Conservation (phyloP, 495 filamentous ascomycete genomes). For the Hypoxylon cercidicola region DNA sequence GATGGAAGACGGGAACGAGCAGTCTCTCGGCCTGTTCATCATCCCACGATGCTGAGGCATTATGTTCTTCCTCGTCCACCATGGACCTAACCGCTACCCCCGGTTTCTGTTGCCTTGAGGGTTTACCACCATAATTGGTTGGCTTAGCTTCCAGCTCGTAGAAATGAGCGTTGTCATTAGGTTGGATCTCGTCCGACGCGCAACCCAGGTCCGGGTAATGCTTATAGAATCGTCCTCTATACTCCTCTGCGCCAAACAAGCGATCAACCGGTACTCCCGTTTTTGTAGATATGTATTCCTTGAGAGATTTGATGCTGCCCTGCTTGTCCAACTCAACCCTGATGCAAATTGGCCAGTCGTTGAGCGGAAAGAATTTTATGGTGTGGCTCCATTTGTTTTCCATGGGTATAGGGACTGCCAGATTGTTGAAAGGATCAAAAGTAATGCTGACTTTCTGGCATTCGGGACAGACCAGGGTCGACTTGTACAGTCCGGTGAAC, state of each 20-base stretch:
- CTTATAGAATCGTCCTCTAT: slow-evolving; percentile 82
- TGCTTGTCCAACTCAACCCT: slow-evolving; percentile 89
- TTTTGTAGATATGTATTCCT: slow-evolving; percentile 77
- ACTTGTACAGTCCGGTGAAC: slow-evolving; percentile 98
- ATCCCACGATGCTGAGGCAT: slow-evolving; percentile 62
- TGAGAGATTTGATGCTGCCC: slow-evolving; percentile 74
- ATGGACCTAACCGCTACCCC: slow-evolving; percentile 53
- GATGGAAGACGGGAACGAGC: slow-evolving; percentile 83
- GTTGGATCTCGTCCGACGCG: slow-evolving; percentile 74
- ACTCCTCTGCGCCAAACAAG: slow-evolving; percentile 81
- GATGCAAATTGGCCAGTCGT: slow-evolving; percentile 71
- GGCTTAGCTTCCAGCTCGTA: slow-evolving; percentile 83
- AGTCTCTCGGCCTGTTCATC: slow-evolving; percentile 74
- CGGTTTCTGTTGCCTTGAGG: slow-evolving; percentile 58
- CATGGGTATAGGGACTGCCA: slow-evolving; percentile 90
- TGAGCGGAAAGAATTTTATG: slow-evolving; percentile 78
- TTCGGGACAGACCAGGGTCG: slow-evolving; percentile 87
- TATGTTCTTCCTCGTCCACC: slow-evolving; percentile 66
- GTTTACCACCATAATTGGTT: slow-evolving; percentile 73
- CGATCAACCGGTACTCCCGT: slow-evolving; percentile 67
- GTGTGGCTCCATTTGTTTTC: slow-evolving; percentile 78
- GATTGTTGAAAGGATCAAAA: slow-evolving; percentile 95
- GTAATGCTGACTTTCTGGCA: slow-evolving; percentile 98
- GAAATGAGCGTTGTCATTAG: slow-evolving; percentile 73
- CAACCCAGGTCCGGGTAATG: slow-evolving; percentile 73